Evolutionary conservation across 139 green algal genomes (phyloP).

Genomic region (Tetradesmus lagerheimii): DNA sequence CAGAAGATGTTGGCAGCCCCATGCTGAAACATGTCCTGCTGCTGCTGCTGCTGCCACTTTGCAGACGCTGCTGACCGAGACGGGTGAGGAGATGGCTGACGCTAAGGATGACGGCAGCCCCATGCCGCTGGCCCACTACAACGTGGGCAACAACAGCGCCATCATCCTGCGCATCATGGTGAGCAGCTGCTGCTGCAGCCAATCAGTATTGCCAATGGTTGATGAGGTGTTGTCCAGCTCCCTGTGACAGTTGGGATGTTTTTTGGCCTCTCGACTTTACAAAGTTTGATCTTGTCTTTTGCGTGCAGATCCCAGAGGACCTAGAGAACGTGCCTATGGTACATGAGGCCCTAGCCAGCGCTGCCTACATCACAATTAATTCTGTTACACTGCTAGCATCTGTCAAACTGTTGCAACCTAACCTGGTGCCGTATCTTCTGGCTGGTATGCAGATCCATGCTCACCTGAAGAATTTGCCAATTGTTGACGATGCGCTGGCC

Average conservation of each 20-base stretch:
- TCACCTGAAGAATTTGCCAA: too few species aligned
- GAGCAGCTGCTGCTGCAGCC: background rate
- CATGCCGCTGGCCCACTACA: slow-evolving; percentile 34
- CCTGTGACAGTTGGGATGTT: too few species aligned
- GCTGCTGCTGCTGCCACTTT: background rate
- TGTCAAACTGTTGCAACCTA: too few species aligned
- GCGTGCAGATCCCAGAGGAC: slow-evolving; percentile 22
- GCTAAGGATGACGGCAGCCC: slow-evolving; percentile 28
- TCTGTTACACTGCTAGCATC: too few species aligned
- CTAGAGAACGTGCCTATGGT: slow-evolving; percentile 42
- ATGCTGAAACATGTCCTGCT: background rate
- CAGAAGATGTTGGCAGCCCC: too few species aligned
- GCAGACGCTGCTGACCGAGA: slow-evolving; percentile 39
- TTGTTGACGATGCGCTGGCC: too few species aligned
- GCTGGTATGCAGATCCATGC: too few species aligned
- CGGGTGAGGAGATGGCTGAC: slow-evolving; percentile 32
- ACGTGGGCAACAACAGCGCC: slow-evolving; percentile 1
- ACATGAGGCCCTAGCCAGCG: slow-evolving; percentile 34
- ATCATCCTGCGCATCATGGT: slow-evolving; percentile 46
- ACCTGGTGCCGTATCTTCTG: too few species aligned
- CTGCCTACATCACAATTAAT: too few species aligned
- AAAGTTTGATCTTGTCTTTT: too few species aligned
- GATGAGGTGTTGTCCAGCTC: background rate
- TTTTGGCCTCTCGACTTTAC: background rate
- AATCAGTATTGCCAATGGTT: background rate